Evolutionary conservation across 2,329 filamentous ascomycete species (phyloP).

Genomic region (Pezicula carpinea): DNA sequence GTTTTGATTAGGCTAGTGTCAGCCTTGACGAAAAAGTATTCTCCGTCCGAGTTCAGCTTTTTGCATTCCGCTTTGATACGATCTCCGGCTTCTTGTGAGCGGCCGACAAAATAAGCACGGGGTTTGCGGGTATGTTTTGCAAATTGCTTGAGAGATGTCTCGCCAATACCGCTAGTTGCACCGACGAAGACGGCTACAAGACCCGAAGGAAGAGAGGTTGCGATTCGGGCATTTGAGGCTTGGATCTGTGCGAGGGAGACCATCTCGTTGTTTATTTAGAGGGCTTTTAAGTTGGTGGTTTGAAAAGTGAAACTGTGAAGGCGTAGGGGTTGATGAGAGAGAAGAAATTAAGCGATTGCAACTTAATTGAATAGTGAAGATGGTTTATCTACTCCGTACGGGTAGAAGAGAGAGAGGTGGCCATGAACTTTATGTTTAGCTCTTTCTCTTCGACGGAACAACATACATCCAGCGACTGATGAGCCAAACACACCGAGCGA

Average conservation of each 20-base stretch:
- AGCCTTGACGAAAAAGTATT: conserved; percentile 36
- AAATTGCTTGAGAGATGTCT: conserved; percentile 39
- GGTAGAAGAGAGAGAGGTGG: no score
- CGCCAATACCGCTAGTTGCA: conserved; percentile 44
- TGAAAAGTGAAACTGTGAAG: no score
- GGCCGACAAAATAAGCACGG: conserved; percentile 41
- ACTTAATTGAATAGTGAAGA: no score
- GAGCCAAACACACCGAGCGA: no score
- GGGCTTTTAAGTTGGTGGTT: no score
- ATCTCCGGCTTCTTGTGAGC: conserved; percentile 34
- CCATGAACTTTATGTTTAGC: no score
- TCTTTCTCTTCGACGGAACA: no score
- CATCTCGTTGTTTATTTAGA: conserved; percentile 1
- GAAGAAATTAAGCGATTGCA: no score
- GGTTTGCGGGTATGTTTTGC: conserved; percentile 33
- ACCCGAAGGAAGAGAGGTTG: conserved; percentile 25
- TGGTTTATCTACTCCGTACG: no score
- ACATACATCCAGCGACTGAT: no score
- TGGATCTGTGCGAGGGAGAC: conserved; percentile 5
- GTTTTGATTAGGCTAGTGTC: conserved; percentile 39
- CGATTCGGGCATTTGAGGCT: conserved; percentile 8
- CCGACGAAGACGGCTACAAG: conserved; percentile 46
- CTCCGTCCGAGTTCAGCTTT: conserved; percentile 33
- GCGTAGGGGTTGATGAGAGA: no score
- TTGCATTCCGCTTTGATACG: conserved; percentile 31